Evolutionary conservation across 177 flowering plant species (phyloP).

Genomic region (Tripterygium wilfordii): DNA sequence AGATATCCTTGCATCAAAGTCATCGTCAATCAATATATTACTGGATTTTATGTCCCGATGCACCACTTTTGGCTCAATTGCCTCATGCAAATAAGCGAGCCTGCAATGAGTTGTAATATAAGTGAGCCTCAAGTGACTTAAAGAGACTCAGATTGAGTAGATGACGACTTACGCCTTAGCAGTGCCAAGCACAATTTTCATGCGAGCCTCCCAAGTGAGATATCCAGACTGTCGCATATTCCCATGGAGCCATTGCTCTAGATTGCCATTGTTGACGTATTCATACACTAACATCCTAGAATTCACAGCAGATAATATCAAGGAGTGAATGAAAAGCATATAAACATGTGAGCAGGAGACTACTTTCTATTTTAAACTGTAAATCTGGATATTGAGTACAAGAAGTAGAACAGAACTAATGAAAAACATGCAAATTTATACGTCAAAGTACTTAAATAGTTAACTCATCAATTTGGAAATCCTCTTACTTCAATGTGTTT

Average conservation of each 20-base stretch:
- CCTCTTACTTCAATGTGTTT: no score
- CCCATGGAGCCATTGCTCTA: slow-evolving; percentile 5
- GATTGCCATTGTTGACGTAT: slow-evolving; percentile 1
- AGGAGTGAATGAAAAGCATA: neutral
- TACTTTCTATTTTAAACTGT: no score
- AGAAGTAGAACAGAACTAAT: no score
- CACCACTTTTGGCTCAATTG: slow-evolving; percentile 59
- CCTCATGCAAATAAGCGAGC: slow-evolving; percentile 56
- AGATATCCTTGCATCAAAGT: slow-evolving; percentile 54
- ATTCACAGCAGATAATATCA: no score
- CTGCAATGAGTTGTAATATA: slow-evolving; percentile 19
- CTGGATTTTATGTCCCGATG: slow-evolving; percentile 67
- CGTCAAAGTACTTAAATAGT: no score
- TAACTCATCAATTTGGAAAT: no score
- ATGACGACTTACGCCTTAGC: slow-evolving; percentile 3
- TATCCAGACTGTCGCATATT: slow-evolving; percentile 2
- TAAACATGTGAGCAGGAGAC: no score
- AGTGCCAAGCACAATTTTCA: slow-evolving; percentile 4
- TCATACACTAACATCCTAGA: slow-evolving; percentile 4
- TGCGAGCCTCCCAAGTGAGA: slow-evolving; percentile 6
- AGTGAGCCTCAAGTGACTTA: neutral
- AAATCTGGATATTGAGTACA: no score
- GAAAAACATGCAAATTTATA: no score
- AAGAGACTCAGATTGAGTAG: neutral
- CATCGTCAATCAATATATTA: slow-evolving; percentile 58